Evolutionary conservation across 164 flowering plant genomes (phyloP), one percentile per base, ranked within the genome.

Genomic region (Macadamia integrifolia): DNA sequence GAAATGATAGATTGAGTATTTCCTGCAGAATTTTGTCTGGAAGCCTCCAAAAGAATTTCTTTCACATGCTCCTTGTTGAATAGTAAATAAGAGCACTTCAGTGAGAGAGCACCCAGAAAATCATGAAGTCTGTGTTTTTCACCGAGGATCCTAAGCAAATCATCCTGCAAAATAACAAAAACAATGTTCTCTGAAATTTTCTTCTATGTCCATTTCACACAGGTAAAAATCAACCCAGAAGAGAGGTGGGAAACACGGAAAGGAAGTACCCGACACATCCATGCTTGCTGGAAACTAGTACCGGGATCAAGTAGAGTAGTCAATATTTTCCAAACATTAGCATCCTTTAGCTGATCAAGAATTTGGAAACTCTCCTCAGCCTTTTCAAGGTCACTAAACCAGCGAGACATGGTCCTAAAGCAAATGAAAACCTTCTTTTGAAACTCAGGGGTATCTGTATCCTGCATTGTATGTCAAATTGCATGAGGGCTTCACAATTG

Each of bases 291-390:
- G 67, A 82, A 79, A 72, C 78, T 75, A 59, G 86, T 88, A 66
- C 76, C 83, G 58, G 90, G 86, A 81, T 90, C 96, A 68, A 89
- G 85, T 53, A 94, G 76, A 71, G 46, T 78, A 12, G 84, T 13
- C 57, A 53, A 14, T 0, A 53, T 53, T 6, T 53, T 53, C 57
- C 57, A 53, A 53, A 53, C 14, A 76, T 90, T 92, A 64, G 80
- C 80, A 85, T 94, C 99, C 72, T 89, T 90, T 68, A 89, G 80
- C 70, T 92, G 98, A 82, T 89, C 93, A 79, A 94, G 90, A 71
- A 78, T 73, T 75, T 80, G 87, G 70, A 90, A 94, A 69, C 78
- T 75, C 77, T 92, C 96, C 79, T 94, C 99, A 43, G 98, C 90
- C 71, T 84, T 90, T 58, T 70, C 74, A 71, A 97, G 86, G 71